Percentiles rank a stretch among this genome's conserved stretches.
Evolutionary conservation across 2,329 filamentous ascomycete species (phyloP).

Genomic region (Ceratocystis lukuohia): DNA sequence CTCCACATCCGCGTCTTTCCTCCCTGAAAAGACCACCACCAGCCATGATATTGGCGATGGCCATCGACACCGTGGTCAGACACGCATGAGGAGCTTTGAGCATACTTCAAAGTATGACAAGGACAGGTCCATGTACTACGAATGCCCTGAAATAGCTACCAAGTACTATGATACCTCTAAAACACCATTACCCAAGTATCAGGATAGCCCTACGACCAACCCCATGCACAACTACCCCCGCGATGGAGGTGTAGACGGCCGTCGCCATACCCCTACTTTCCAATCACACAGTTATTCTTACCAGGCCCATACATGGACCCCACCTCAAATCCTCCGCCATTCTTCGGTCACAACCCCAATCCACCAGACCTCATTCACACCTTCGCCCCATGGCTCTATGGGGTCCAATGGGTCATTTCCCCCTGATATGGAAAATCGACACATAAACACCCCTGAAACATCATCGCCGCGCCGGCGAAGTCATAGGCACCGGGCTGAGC

Average conservation of each 20-base stretch:
- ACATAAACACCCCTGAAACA: slow-evolving; percentile 4
- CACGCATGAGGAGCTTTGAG: slow-evolving; percentile 14
- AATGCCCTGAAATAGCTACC: not conserved
- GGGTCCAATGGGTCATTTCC: not conserved
- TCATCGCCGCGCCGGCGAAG: slow-evolving; percentile 5
- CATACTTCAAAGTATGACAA: not conserved
- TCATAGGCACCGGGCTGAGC: slow-evolving; percentile 6
- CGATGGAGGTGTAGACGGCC: not conserved
- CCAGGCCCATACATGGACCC: not conserved
- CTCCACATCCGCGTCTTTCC: slow-evolving; percentile 15
- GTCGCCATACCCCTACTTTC: not conserved
- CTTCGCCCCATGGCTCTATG: slow-evolving; percentile 5
- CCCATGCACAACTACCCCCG: slow-evolving; percentile 6
- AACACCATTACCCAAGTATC: not conserved
- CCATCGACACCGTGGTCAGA: not conserved
- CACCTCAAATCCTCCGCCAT: slow-evolving; percentile 14
- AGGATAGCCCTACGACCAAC: not conserved
- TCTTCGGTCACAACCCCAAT: slow-evolving; percentile 9
- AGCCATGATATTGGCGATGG: not conserved
- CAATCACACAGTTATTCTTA: slow-evolving; percentile 1
- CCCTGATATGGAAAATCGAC: slow-evolving; percentile 9
- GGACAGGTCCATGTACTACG: not conserved
- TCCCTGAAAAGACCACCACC: not conserved
- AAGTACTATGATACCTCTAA: not conserved
- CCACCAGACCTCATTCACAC: slow-evolving; percentile 13